Evolutionary conservation across 192 early-diverging fungal species (phyloP).

Genomic region (Rhizophagus clarus): DNA sequence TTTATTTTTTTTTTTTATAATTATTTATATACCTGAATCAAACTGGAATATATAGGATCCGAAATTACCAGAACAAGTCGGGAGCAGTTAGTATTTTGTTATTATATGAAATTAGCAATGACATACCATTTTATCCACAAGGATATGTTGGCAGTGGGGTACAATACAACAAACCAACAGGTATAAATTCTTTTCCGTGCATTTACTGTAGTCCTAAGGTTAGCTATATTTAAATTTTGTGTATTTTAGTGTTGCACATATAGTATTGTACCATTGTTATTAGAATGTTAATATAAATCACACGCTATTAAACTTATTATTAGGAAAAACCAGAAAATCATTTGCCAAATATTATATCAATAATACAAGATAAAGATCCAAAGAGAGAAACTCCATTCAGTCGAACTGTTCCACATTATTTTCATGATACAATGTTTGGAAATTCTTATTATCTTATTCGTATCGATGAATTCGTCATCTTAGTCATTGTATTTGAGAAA

Average conservation of each 20-base stretch:
- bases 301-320: too few relatives aligned
- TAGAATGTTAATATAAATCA: not conserved
- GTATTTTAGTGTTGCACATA: not conserved
- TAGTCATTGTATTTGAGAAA: constrained; percentile 45
- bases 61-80: constrained; percentile 33
- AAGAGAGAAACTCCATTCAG: too few relatives aligned
- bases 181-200: constrained; percentile 32
- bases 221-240: not conserved
- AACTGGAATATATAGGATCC: constrained; percentile 8
- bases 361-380: constrained; percentile 35
- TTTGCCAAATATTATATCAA: constrained; percentile 47
- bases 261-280: not conserved
- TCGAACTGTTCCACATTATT: not conserved
- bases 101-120: constrained; percentile 42
- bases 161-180: constrained; percentile 44
- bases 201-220: constrained; percentile 51
- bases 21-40: not conserved
- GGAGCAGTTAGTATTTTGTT: too few relatives aligned
- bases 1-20: not conserved
- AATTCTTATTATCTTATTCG: constrained; percentile 48
- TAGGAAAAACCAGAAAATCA: constrained; percentile 34
- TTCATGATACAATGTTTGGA: not conserved
- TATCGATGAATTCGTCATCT: constrained; percentile 41
- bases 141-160: constrained; percentile 39
- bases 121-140: constrained; percentile 40